These are phyloP conservation scores for Wickerhamomyces chambardii DNA, from an alignment of 805 yeast genomes.

Conservation along the genomic window DNA sequence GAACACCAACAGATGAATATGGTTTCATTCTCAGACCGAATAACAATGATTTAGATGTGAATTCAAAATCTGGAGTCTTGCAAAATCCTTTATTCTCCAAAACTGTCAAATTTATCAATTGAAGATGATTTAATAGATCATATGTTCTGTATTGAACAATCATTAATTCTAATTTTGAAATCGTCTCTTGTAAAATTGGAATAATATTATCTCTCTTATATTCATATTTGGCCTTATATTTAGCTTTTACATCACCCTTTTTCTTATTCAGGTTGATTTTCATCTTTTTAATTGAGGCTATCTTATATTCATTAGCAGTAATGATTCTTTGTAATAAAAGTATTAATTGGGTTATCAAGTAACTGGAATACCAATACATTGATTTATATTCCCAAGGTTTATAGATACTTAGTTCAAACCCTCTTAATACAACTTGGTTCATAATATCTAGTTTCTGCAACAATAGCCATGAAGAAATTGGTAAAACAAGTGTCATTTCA, in stretches of 20 bases:
- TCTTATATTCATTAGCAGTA: constrained; percentile 22
- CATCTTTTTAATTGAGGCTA: constrained; percentile 22
- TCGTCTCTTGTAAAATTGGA: constrained; percentile 24
- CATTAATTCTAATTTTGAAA: constrained; percentile 16
- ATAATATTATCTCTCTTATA: constrained; percentile 21
- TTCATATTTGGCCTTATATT: constrained; percentile 24
- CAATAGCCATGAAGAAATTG: constrained; percentile 64
- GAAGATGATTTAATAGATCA: constrained; percentile 22
- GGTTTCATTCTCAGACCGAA: constrained; percentile 67
- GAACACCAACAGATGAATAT: constrained; percentile 73
- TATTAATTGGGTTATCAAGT: constrained; percentile 39
- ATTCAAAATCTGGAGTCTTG: constrained; percentile 16
- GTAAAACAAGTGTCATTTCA: constrained; percentile 35
- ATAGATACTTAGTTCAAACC: constrained; percentile 70
- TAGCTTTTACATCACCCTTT: constrained; percentile 40
- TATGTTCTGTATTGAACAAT: constrained; percentile 14
- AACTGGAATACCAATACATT: constrained; percentile 61
- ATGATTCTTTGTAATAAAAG: constrained; percentile 28
- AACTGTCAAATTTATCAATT: constrained; percentile 22
- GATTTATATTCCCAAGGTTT: constrained; percentile 58
- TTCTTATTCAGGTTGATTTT: constrained; percentile 36
- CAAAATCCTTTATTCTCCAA: constrained; percentile 16
- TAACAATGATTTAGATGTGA: constrained; percentile 20
- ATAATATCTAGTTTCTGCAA: constrained; percentile 58
- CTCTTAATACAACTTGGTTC: constrained; percentile 63